Conservation (phyloP, 176 grass and related monocot genomes). For the Metroxylon sagu region DNA sequence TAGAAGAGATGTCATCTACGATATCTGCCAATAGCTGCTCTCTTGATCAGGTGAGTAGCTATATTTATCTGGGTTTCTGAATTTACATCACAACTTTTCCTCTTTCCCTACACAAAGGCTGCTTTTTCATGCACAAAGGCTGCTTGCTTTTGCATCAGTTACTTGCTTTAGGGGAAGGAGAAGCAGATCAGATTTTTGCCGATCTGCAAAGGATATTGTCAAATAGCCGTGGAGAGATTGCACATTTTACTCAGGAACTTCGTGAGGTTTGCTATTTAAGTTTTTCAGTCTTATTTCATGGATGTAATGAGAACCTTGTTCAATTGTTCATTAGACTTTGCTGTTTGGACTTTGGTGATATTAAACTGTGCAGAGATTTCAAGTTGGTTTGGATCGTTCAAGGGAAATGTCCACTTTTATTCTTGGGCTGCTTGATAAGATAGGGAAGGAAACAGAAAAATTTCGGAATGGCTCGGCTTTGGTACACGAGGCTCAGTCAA, state of each 20-base stretch:
- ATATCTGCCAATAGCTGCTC: slow-evolving; percentile 62
- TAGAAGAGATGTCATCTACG: slow-evolving; percentile 70
- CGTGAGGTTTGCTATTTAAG: slow-evolving; percentile 44
- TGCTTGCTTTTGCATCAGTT: slow-evolving; percentile 40
- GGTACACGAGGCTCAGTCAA: slow-evolving; percentile 59
- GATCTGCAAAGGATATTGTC: slow-evolving; percentile 65
- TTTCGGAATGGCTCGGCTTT: slow-evolving; percentile 47
- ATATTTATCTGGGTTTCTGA: not conserved
- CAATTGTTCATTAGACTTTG: no score
- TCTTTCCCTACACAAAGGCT: no score
- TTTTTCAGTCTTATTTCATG: no score
- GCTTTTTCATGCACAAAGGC: no score
- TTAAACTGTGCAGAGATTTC: slow-evolving; percentile 52
- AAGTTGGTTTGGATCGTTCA: slow-evolving; percentile 43
- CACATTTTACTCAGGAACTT: slow-evolving; percentile 65
- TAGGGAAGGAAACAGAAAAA: slow-evolving; percentile 45
- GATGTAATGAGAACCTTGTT: no score
- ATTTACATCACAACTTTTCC: not conserved
- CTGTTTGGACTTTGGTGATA: not conserved
- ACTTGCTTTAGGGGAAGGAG: slow-evolving; percentile 50
- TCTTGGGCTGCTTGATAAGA: slow-evolving; percentile 53
- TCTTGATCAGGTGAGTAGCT: slow-evolving; percentile 57
- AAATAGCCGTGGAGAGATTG: slow-evolving; percentile 54
- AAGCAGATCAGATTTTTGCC: slow-evolving; percentile 51
- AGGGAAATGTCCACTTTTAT: slow-evolving; percentile 68